Evolutionary conservation across 2,329 filamentous ascomycete genomes (phyloP), one percentile per base, ranked within the genome.

Genomic region (Penicillium crustosum): DNA sequence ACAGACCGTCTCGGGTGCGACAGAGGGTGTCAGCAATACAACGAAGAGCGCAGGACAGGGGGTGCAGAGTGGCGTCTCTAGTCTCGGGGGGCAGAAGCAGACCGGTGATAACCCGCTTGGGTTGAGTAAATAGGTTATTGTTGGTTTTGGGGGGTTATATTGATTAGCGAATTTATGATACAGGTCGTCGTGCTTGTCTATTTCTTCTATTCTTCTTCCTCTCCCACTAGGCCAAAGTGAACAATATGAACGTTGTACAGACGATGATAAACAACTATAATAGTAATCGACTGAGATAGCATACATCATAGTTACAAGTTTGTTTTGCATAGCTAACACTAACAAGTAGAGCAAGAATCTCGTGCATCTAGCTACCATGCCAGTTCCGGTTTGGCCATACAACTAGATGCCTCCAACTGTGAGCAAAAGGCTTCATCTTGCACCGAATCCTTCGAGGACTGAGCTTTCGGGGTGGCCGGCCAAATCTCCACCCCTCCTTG

Each of bases 401-500:
- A 63, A 43, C 47, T 61, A 3, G 57, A 55, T 4, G 62, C 57
- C 17, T 66, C 63, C 23, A 66, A 33, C 39, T 59, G 39, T 6
- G 62, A 64, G 41, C 63, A 66, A 36, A 64, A 66, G 8, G 8
- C 45, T 17, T 64, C 58, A n/a, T 66, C 63, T 8, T 66, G 55
- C 13, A n/a, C 39, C 6, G 55, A 42, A n/a, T 57, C 60, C 7
- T 33, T 41, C 7, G 49, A 58, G 41, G 53, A 54, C 6, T 29
- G 38, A 2, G 29, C 33, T 0, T 42, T 51, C 0, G 59, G 59
- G 1, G 52, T 17, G 21, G 81, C 81, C 0, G 82, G 82, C 81
- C 81, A 83, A 44, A 83, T 81, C 69, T 83, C 78, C 31, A 66
- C 59, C 7, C 77, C 77, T 0, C 68, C 73, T n/a, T 71, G 72